Evolutionary conservation across 306 rosid species (phyloP), one percentile per base, ranked within the genome.

Genomic region (Heteromeles arbutifolia): DNA sequence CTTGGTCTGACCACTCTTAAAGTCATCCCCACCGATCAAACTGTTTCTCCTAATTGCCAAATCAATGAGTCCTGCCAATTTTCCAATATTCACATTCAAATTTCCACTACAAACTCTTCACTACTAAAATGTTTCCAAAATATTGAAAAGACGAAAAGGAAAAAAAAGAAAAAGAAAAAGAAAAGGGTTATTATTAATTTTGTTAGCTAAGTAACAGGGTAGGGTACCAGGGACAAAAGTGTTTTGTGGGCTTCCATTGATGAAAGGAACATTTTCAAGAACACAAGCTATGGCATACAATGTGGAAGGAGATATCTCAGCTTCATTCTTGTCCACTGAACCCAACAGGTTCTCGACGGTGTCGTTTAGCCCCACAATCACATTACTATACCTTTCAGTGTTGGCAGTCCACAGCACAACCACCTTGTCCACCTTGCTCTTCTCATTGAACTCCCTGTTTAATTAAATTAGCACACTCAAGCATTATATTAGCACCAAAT

Each of bases 381-480:
- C 88, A 79, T 88, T 89, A 41, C 99, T 92, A 75, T 92, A 95
- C 85, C 99, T 89, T 86, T 95, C 99, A 15, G 99, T 95, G 93
- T 95, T 95, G 34, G 99, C 99, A 37, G 99, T 95, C 99, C 99
- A 95, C 22, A 95, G 91, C 58, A 95, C 99, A 52, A 95, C 97
- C 15, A 95, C 90, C 87, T 26, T 92, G 67, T 95, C 99, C 76
- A 92, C 97, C 72, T 92, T 90, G 79, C 32, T 89, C 52, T 87
- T 82, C 88, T 90, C 92, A 90, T 95, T 95, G 80, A 95, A 95
- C 70, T 85, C 97, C 89, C 99, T 95, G 78, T 31, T 64, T 17
- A 43, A 74, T 72, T 56, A 8, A 48, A 56, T 56, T 37, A 77
- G 24, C 72, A 84, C n/a, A 69, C 37, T 22, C 25, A 66, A 69